Base-by-base conservation (phyloP, 2,329 filamentous ascomycete species). In the Ophiostoma montium region DNA sequence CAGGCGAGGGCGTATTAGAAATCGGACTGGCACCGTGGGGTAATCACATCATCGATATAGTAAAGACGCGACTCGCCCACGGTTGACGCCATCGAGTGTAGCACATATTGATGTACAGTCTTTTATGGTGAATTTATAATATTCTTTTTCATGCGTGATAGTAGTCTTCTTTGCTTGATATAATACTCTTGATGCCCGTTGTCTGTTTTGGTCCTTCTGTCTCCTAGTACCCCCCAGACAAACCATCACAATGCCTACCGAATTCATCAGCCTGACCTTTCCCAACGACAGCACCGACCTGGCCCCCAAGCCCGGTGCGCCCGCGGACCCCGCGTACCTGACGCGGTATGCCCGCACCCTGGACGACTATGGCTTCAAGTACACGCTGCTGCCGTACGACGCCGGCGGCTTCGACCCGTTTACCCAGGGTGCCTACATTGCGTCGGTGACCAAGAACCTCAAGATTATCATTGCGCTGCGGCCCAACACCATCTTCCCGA, bases 391-490 rank as follows among this genome's bases (percentile, higher is more conserved):
- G 15, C 76, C 76, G 0, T 80, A 80, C 53, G 69, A 70, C 46
- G 78, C 75, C 0, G 68, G 67, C 2, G 71, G 60, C 10, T 76
- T 68, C 50, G 75, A 78, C 54, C 74, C 74, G 1, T 80, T 72
- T 62, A 80, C 75, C 5, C 66, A 74, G 11, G 76, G 74, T 19
- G 74, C 76, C 0, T 78, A 73, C 13, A 77, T 80, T 50, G 69
- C 70, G 0, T 61, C 75, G 0, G 66, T 64, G 36, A 80, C 76
- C 47, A 78, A 77, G 55, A 70, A 78, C 27, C 61, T 80, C 57
- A 79, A 74, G 55, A 64, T 80, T 52, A 77, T 80, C 58, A 78
- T 80, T 51, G 76, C 76, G 3, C 68, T 80, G 3, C 70, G 76
- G 1, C 76, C 76, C 30, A 80, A 80, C 63, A 78, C 75, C 0